Conservation (phyloP, 441 rosid genomes). For the Manihot esculenta region DNA sequence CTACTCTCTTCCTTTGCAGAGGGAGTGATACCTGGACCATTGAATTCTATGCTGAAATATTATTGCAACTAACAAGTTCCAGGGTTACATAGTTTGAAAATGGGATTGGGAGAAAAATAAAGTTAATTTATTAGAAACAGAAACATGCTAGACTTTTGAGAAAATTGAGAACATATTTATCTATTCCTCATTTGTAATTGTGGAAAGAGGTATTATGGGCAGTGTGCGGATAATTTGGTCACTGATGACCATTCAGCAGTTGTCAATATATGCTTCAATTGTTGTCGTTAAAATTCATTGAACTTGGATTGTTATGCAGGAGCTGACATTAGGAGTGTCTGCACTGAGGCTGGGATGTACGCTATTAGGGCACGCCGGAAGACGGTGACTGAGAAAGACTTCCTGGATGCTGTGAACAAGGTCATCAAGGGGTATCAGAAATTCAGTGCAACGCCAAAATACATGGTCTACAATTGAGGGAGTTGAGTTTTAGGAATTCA, state of each 20-base stretch:
- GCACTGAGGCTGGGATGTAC: constrained; percentile 99
- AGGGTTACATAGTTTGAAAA: background rate
- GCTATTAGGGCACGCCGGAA: constrained; percentile 93
- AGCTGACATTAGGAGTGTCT: constrained; percentile 96
- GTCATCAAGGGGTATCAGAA: constrained; percentile 95
- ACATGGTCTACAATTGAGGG: constrained; percentile 84
- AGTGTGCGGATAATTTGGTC: background rate
- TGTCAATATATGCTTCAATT: background rate
- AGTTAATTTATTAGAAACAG: background rate
- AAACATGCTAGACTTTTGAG: background rate
- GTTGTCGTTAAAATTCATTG: background rate
- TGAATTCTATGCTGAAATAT: no score
- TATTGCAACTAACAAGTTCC: background rate
- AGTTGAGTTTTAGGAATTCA: background rate
- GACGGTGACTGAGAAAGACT: constrained; percentile 94
- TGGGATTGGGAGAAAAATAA: background rate
- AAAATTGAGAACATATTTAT: no score
- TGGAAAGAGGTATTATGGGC: background rate
- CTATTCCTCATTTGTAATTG: background rate
- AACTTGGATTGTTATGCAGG: constrained; percentile 39
- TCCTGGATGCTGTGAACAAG: constrained; percentile 93
- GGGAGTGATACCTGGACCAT: no score
- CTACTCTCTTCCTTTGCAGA: no score
- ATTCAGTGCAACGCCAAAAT: constrained; percentile 94
- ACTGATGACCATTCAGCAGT: background rate